Base-by-base conservation (phyloP, 2,329 filamentous ascomycete species). In the Sclerotinia spermophila region DNA sequence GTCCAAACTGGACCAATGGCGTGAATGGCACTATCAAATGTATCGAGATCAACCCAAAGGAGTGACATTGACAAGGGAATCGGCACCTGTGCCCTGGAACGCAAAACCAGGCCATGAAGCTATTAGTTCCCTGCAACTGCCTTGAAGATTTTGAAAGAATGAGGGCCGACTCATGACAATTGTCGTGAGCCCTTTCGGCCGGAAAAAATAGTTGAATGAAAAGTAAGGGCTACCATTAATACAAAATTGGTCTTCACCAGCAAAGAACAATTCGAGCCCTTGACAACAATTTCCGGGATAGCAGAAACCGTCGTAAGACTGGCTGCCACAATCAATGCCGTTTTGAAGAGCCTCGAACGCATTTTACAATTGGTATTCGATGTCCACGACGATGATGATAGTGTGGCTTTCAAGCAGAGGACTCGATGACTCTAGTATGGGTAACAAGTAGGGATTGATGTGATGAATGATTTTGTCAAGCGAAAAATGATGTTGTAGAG, bases 21-120 rank as follows among this genome's bases (percentile, higher is more conserved):
- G 71, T 87, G 80, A 73, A 93, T 90, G 78, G 91, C 89, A 0
- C 89, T 90, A 74, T 83, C 82, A 78, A 92, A 91, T 8, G 90
- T 92, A 77, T 93, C 94, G 71, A 97, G 84, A 80, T 97, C 94
- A 64, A 96, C 86, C 79, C 94, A 91, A 70, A 94, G 81, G 79
- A 66, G 86, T 87, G 40, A 86, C 86, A 78, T 96, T 87, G 75
- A 92, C 81, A 73, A 97, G 87, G 62, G 93, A 94, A 78, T 97
- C 93, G 64, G 90, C 84, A n/a, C 82, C 80, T 51, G 81, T 82
- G 70, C 88, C 81, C 79, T 89, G 87, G 76, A 95, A 95, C 67
- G 92, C 90, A 77, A 95, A 85, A 73, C 91, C 92, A 93, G 80
- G 80, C 17, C 84, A n/a, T 64, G 38, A 27, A 75, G 74, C 61